A percentile compares a stretch with the other conserved stretches of the same genome.
Conservation (phyloP, 148 eudicot species). For the Cornus suecica region DNA sequence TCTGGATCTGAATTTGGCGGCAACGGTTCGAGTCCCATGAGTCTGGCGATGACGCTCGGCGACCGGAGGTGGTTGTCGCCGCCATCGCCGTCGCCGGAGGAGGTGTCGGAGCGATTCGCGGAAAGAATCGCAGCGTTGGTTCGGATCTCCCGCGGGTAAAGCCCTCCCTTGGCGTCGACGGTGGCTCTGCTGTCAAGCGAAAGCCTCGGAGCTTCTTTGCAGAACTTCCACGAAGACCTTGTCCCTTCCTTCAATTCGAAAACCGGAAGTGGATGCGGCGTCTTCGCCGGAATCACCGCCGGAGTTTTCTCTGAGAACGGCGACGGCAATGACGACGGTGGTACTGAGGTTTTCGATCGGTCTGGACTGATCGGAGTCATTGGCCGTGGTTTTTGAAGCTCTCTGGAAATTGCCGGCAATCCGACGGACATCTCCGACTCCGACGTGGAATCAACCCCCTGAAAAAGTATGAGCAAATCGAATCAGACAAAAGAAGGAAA, state of each 20-base stretch:
- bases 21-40: conserved; percentile 84
- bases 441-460: conserved; percentile 39
- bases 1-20: conserved; percentile 24
- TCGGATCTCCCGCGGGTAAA: conserved; percentile 57
- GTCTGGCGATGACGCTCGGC: conserved; percentile 84
- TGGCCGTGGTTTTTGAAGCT: conserved; percentile 19
- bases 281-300: conserved; percentile 20
- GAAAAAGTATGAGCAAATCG: not conserved
- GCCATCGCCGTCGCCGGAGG: conserved; percentile 22
- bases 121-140: conserved; percentile 15
- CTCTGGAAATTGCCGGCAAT: conserved; percentile 31
- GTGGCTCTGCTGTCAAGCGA: conserved; percentile 83
- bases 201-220: conserved; percentile 70
- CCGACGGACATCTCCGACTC: conserved; percentile 36
- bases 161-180: conserved; percentile 64
- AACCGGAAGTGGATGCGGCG: conserved; percentile 32
- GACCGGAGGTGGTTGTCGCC: conserved; percentile 49
- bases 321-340: too few relatives aligned
- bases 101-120: not conserved
- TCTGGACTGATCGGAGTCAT: conserved; percentile 22
- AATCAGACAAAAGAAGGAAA: not conserved
- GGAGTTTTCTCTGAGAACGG: conserved; percentile 10
- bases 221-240: conserved; percentile 74
- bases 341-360: not conserved
- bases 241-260: conserved; percentile 43